Evolutionary conservation across 108 stramenopile genomes (phyloP), one percentile per base, ranked within the genome.

Genomic region (Skeletonema costatum): DNA sequence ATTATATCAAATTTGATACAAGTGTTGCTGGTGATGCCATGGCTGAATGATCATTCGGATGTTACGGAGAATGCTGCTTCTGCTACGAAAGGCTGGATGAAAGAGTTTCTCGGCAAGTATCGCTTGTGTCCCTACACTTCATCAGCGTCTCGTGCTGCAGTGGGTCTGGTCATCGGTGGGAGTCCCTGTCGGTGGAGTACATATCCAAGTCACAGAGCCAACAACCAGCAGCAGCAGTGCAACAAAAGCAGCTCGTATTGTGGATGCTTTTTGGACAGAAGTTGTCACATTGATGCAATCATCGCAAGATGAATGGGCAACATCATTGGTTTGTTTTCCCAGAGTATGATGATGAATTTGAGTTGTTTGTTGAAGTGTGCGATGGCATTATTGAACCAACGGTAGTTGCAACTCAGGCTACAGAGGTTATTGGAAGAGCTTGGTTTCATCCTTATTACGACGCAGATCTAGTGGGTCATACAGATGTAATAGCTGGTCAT

Each of bases 391-490:
- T 87, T 1, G 82, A 87, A 50, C 76, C 80, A 16, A 41, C 78
- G 11, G 67, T 84, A n/a, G 58, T 69, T 33, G 78, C 81, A 46
- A 75, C 71, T 13, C 42, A 68, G 51, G 73, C 87, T 4, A 71
- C 73, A 36, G 73, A 70, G 12, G 68, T 73, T 29, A 85, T 87
- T 56, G 87, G 87, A 35, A 42, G 80, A 29, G 87, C 87, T 33
- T 87, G 83, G 87, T 87, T 87, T 60, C 87, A 87, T 61, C 87
- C 87, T 3, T 31, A 35, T 17, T 87, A 87, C 69, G 69, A 83
- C 61, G 62, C 81, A 14, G 68, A 67, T 44, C 16, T 32, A 42
- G 68, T 87, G 29, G 85, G 84, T 35, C 84, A 85, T 39, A 44
- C 82, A 5, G 13, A 65, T 3, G 80, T 87, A 11, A 46, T 85